These are phyloP conservation scores for Paradendryphiella salina DNA, from an alignment of 2,329 filamentous ascomycete species.

Conservation along the genomic window DNA sequence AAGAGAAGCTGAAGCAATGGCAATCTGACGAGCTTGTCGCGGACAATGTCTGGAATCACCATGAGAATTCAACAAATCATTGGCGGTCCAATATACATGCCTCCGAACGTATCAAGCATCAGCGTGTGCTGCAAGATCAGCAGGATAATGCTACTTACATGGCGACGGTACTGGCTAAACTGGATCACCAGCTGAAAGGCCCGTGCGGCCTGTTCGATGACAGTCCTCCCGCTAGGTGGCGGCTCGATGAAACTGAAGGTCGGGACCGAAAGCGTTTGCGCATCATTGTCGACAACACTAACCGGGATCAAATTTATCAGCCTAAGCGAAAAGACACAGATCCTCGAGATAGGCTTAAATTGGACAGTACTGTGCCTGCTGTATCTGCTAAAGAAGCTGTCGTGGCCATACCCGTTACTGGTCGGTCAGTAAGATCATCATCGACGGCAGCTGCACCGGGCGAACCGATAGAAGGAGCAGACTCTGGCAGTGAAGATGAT, in stretches of 20 bases:
- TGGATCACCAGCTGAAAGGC: constrained; percentile 75
- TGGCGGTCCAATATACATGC: constrained; percentile 97
- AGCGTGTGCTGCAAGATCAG: constrained; percentile 86
- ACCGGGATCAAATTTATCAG: constrained; percentile 72
- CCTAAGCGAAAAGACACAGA: constrained; percentile 76
- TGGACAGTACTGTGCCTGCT: constrained; percentile 51
- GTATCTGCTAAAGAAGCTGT: constrained; percentile 37
- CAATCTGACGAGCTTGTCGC: constrained; percentile 67
- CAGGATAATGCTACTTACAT: constrained; percentile 86
- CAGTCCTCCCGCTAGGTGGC: constrained; percentile 72
- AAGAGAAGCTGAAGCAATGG: constrained; percentile 82
- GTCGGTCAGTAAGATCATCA: constrained; percentile 25
- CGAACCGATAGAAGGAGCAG: constrained; percentile 46
- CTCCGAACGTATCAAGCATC: constrained; percentile 88
- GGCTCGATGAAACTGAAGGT: constrained; percentile 92
- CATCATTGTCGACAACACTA: constrained; percentile 74
- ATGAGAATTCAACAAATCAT: constrained; percentile 82
- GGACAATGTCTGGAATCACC: constrained; percentile 75
- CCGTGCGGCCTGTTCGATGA: constrained; percentile 81
- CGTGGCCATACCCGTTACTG: constrained; percentile 35
- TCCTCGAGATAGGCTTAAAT: constrained; percentile 52
- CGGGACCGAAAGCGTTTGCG: constrained; percentile 92
- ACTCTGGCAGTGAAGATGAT: constrained; percentile 72
- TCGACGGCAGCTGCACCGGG: constrained; percentile 29
- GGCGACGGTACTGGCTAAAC: constrained; percentile 72